Conservation (phyloP, 352 stramenopile genomes). For the Bremia lactucae region DNA sequence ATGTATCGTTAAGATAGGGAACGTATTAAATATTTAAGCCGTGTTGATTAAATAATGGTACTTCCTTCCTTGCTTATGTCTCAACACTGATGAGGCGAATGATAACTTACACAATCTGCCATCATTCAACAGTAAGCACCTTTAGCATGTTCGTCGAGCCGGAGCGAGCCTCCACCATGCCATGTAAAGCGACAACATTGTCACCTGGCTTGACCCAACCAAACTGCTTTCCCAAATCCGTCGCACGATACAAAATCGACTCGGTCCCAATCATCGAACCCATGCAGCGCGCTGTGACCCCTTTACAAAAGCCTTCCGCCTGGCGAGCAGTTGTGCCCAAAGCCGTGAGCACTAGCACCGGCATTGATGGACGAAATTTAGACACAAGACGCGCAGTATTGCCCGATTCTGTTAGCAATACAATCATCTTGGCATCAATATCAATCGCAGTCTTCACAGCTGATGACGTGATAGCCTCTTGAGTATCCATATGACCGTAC, state of each 20-base stretch:
- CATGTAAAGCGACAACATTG: constrained; percentile 83
- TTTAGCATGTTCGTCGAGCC: constrained; percentile 90
- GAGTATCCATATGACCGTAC: constrained; percentile 58
- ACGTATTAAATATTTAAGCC: constrained; percentile 18
- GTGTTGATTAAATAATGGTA: constrained; percentile 10
- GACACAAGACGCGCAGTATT: constrained; percentile 89
- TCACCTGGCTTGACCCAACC: constrained; percentile 84
- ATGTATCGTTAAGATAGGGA: no score
- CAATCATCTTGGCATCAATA: constrained; percentile 92
- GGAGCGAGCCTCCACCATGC: constrained; percentile 79
- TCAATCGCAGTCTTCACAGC: constrained; percentile 96
- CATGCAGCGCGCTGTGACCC: constrained; percentile 58
- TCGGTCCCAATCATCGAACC: constrained; percentile 86
- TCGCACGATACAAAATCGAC: constrained; percentile 82
- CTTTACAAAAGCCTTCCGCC: constrained; percentile 55
- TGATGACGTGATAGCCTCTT: constrained; percentile 94
- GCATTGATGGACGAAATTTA: constrained; percentile 87
- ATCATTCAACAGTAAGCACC: constrained; percentile 81
- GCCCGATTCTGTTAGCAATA: constrained; percentile 93
- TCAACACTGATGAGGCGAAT: constrained; percentile 10
- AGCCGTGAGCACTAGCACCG: constrained; percentile 75
- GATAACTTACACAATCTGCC: no score
- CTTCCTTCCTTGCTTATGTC: neutral
- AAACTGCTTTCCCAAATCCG: constrained; percentile 79
- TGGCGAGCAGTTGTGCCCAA: constrained; percentile 40